These are phyloP conservation scores for Cadophora sp. DNA, from an alignment of 2,329 filamentous ascomycete species.

Conservation along the genomic window DNA sequence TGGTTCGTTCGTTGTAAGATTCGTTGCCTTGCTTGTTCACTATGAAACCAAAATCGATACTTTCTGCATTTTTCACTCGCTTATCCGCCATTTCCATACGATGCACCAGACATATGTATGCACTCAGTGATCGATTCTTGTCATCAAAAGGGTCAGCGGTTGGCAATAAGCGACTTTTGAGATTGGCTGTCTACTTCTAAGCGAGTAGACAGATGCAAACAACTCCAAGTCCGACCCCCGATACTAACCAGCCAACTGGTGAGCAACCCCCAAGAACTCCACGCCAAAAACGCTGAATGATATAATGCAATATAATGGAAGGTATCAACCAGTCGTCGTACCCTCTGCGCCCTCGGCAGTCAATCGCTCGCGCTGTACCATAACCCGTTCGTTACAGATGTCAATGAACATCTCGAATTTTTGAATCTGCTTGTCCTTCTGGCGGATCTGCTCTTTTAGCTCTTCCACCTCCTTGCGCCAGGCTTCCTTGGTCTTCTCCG, in stretches of 20 bases:
- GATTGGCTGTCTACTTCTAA: background rate
- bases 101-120: background rate
- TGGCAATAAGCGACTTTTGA: background rate
- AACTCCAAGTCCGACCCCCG: background rate
- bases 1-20: background rate
- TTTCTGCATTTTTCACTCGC: background rate
- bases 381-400: slow-evolving; percentile 71
- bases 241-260: no score
- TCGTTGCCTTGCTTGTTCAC: background rate
- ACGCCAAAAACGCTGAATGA: background rate
- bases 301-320: background rate
- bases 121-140: background rate
- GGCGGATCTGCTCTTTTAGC: slow-evolving; percentile 63
- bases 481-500: slow-evolving; percentile 62
- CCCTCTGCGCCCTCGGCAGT: slow-evolving; percentile 39
- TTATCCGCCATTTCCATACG: background rate
- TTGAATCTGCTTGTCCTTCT: slow-evolving; percentile 67
- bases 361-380: slow-evolving; percentile 65
- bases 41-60: background rate
- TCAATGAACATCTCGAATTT: slow-evolving; percentile 75
- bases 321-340: slow-evolving; percentile 28
- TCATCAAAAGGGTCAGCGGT: no score
- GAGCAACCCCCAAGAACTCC: background rate
- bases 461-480: slow-evolving; percentile 63
- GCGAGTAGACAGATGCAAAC: background rate